A percentile compares a stretch with the other conserved stretches of the same genome.
These are phyloP conservation scores for Lavandula angustifolia DNA, from an alignment of 257 asterid genomes.

Conservation along the genomic window DNA sequence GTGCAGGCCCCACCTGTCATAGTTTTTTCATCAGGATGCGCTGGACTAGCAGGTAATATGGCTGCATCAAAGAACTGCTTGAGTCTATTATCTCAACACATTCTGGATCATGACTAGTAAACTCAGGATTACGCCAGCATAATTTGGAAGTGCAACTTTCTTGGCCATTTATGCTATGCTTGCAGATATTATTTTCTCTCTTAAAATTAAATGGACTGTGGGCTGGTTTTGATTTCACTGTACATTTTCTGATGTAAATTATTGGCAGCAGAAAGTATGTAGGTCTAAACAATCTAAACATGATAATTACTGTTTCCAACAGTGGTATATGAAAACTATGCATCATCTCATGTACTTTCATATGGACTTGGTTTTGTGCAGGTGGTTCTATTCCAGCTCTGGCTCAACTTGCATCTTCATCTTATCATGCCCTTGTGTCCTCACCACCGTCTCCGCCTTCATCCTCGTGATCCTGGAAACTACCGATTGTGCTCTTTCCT, in stretches of 20 bases:
- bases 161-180: not conserved
- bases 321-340: not conserved
- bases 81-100: conserved; percentile 5
- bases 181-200: not conserved
- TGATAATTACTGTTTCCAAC: too few species aligned
- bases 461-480: conserved; percentile 45
- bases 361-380: conserved; percentile 36
- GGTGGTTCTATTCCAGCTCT: conserved; percentile 93
- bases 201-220: too few species aligned
- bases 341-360: conserved; percentile 22
- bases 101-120: conserved; percentile 14
- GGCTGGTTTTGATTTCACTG: too few species aligned
- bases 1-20: conserved; percentile 90
- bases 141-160: conserved; percentile 4
- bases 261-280: too few species aligned
- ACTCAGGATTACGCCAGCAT: not conserved
- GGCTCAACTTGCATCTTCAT: conserved; percentile 86
- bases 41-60: conserved; percentile 77
- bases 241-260: too few species aligned
- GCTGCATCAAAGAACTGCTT: conserved; percentile 21
- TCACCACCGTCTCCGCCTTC: conserved; percentile 58
- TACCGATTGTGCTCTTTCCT: conserved; percentile 32
- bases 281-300: too few species aligned
- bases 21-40: conserved; percentile 87
- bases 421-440: conserved; percentile 66